Conservation (phyloP, 345 rosid species). For the Camelina hispida region DNA sequence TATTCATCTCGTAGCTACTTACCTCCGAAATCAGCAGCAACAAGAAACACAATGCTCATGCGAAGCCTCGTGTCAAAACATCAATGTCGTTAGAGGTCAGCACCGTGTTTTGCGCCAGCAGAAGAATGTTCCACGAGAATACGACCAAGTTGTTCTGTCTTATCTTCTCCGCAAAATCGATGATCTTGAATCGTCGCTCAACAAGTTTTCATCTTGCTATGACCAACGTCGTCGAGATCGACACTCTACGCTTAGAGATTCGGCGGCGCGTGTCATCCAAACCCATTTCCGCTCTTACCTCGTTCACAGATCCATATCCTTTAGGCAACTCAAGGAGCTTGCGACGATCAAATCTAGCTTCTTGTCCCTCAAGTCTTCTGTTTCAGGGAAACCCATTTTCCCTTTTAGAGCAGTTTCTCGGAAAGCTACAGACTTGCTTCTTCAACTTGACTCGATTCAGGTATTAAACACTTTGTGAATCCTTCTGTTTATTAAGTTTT, state of each 20-base stretch:
- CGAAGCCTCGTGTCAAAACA: neutral
- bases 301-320: constrained; percentile 76
- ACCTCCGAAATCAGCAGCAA: constrained; percentile 54
- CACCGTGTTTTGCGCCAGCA: constrained; percentile 4
- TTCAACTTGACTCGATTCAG: constrained; percentile 78
- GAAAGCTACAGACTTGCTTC: constrained; percentile 68
- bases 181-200: constrained; percentile 59
- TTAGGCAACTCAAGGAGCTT: constrained; percentile 78
- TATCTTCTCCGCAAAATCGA: constrained; percentile 60
- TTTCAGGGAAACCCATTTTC: constrained; percentile 55
- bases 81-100: constrained; percentile 14
- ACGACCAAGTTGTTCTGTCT: constrained; percentile 46
- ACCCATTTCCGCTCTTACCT: constrained; percentile 77
- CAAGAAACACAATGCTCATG: constrained; percentile 36
- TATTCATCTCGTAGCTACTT: constrained; percentile 57
- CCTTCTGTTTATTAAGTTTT: neutral
- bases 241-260: constrained; percentile 55
- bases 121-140: constrained; percentile 35
- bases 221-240: constrained; percentile 30
- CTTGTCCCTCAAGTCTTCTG: constrained; percentile 63
- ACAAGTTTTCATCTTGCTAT: constrained; percentile 41
- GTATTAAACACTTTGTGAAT: constrained; percentile 42
- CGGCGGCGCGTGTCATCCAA: constrained; percentile 86
- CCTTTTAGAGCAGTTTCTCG: constrained; percentile 55
- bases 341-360: constrained; percentile 71